Evolutionary conservation across 2,329 filamentous ascomycete genomes (phyloP).

Genomic region (Aspergillus pseudoterreus): DNA sequence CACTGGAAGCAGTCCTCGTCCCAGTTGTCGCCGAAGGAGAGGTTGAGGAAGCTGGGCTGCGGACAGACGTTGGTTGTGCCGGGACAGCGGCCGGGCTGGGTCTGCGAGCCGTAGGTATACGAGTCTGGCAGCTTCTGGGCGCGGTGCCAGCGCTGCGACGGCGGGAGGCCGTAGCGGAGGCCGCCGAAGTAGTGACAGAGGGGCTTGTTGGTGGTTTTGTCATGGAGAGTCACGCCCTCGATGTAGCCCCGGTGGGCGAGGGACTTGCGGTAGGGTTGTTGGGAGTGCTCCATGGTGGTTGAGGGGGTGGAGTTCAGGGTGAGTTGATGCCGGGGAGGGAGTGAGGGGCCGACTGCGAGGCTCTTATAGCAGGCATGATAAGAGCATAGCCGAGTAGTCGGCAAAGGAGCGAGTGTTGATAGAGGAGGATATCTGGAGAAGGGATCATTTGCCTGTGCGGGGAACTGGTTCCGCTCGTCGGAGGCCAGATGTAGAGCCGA

Average conservation of each 20-base stretch:
- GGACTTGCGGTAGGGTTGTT: constrained; percentile 19
- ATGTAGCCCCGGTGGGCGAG: constrained; percentile 45
- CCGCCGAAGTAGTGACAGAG: constrained; percentile 54
- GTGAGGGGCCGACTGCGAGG: no score
- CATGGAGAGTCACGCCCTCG: constrained; percentile 46
- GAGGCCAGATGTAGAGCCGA: background rate
- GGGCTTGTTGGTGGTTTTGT: constrained; percentile 24
- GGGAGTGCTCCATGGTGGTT: constrained; percentile 22
- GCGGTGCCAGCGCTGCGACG: constrained; percentile 48
- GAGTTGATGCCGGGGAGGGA: background rate
- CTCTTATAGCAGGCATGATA: background rate
- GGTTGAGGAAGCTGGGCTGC: constrained; percentile 40
- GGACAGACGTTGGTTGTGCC: constrained; percentile 45
- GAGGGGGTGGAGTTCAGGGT: background rate
- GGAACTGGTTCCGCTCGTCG: background rate
- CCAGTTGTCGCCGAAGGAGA: constrained; percentile 31
- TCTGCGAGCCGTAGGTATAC: constrained; percentile 50
- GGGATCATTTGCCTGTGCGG: background rate
- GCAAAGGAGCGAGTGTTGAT: background rate
- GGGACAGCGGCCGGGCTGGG: constrained; percentile 45
- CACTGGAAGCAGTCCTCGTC: constrained; percentile 55
- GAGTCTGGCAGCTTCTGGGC: constrained; percentile 46
- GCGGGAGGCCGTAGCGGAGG: constrained; percentile 54
- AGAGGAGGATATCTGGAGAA: background rate
- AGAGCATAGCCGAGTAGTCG: background rate